Percentiles rank a stretch among this genome's conserved stretches.
These are phyloP conservation scores for Somion occarium DNA, from an alignment of 1,284 basidiomycete species.

Conservation along the genomic window DNA sequence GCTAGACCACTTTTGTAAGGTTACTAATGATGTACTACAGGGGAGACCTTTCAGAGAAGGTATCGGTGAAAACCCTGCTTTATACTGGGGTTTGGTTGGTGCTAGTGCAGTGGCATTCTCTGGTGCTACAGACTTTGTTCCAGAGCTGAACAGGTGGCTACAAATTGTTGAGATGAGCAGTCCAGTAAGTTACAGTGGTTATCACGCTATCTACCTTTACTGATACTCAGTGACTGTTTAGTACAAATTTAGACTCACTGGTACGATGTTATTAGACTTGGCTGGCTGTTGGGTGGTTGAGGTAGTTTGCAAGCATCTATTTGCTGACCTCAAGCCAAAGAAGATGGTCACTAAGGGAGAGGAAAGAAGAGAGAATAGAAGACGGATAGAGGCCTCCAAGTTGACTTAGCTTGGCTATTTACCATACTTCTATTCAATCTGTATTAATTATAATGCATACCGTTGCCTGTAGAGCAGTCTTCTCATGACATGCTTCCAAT, in stretches of 20 bases:
- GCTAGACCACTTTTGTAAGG: too few species aligned
- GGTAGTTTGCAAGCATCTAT: constrained; percentile 77
- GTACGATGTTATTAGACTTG: constrained; percentile 86
- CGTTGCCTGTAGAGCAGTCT: too few species aligned
- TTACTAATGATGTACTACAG: constrained; percentile 27
- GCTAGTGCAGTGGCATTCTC: constrained; percentile 87
- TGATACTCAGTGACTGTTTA: constrained; percentile 32
- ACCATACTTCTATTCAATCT: neutral
- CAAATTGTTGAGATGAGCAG: constrained; percentile 92
- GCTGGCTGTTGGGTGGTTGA: constrained; percentile 86
- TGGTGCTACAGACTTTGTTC: constrained; percentile 91
- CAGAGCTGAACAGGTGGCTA: constrained; percentile 94
- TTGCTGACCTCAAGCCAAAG: constrained; percentile 87
- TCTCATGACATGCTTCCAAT: too few species aligned
- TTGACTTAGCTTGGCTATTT: neutral
- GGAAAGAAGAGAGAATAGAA: constrained; percentile 46
- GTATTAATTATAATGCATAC: neutral
- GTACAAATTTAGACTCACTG: constrained; percentile 80
- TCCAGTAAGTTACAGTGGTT: constrained; percentile 43
- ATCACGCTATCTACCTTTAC: neutral
- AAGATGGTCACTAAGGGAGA: constrained; percentile 80
- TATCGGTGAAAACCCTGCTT: constrained; percentile 85
- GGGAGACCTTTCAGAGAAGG: constrained; percentile 96
- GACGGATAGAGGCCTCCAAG: neutral
- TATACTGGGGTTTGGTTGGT: constrained; percentile 89